These are phyloP conservation scores for Cyberlindnera samutprakarnensis DNA, from an alignment of 805 yeast genomes.

Conservation along the genomic window DNA sequence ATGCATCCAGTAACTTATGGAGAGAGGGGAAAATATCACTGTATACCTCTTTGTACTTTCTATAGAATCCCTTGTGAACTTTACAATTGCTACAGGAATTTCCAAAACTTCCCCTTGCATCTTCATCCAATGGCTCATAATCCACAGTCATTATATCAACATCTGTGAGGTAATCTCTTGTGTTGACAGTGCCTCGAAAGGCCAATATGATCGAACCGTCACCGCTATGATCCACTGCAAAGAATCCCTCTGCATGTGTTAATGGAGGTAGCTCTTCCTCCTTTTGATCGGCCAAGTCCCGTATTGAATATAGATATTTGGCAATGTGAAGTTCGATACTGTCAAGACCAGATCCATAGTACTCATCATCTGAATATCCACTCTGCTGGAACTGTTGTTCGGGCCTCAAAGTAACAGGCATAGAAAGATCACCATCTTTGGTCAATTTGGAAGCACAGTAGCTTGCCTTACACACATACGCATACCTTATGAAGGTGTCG, in stretches of 20 bases:
- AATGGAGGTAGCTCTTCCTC: too few species aligned
- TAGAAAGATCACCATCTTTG: conserved; percentile 7
- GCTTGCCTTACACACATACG: conserved; percentile 14
- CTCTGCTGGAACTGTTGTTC: conserved; percentile 9
- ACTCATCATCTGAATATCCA: conserved; percentile 6
- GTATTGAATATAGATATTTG: conserved; percentile 3
- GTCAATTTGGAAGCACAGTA: conserved; percentile 15
- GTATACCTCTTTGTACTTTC: conserved; percentile 36
- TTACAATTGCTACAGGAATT: conserved; percentile 44
- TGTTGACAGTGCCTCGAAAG: conserved; percentile 56
- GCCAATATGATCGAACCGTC: conserved; percentile 40
- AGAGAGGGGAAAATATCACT: conserved; percentile 23
- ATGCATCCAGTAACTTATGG: conserved; percentile 25
- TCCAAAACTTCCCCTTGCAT: conserved; percentile 4
- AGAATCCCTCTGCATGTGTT: conserved; percentile 34
- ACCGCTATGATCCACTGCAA: conserved; percentile 40
- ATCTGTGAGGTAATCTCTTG: conserved; percentile 56
- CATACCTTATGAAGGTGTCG: conserved; percentile 10
- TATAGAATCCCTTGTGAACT: conserved; percentile 59
- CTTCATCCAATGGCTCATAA: conserved; percentile 15
- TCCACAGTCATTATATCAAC: conserved; percentile 29
- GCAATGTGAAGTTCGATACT: conserved; percentile 8
- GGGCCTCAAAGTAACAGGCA: conserved; percentile 12
- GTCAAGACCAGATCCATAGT: not conserved
- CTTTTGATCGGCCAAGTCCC: too few species aligned